These are phyloP conservation scores for Aspergillus eucalypticola DNA, from an alignment of 2,329 filamentous ascomycete genomes.

Conservation along the genomic window DNA sequence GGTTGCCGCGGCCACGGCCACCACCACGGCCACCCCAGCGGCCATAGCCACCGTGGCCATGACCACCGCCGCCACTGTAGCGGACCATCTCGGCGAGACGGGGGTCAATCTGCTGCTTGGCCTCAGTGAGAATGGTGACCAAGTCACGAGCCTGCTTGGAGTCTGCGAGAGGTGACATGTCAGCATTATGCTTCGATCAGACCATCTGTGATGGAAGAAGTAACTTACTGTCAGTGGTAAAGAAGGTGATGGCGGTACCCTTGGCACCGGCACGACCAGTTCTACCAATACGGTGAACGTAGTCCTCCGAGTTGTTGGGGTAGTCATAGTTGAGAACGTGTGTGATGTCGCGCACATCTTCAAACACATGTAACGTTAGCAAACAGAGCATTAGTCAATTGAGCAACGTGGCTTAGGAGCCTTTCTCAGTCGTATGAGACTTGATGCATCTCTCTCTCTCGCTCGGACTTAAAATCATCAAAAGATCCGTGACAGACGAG, in stretches of 20 bases:
- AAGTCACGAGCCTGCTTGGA: slow-evolving; percentile 96
- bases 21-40: slow-evolving; percentile 66
- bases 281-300: slow-evolving; percentile 69
- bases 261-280: slow-evolving; percentile 76
- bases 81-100: slow-evolving; percentile 93
- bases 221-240: slow-evolving; percentile 96
- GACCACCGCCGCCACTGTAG: slow-evolving; percentile 81
- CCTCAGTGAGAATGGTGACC: slow-evolving; percentile 86
- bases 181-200: slow-evolving; percentile 8
- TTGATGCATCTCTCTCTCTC: slow-evolving; percentile 62
- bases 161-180: slow-evolving; percentile 54
- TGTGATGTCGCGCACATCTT: slow-evolving; percentile 99
- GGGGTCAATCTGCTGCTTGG: slow-evolving; percentile 97
- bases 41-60: slow-evolving; percentile 61
- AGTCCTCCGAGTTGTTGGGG: slow-evolving; percentile 83
- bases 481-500: slow-evolving; percentile 46
- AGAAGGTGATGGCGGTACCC: slow-evolving; percentile 96
- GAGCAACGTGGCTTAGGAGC: slow-evolving; percentile 48
- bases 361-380: slow-evolving; percentile 71
- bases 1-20: slow-evolving; percentile 43
- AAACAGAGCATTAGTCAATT: slow-evolving; percentile 55
- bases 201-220: not conserved
- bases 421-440: slow-evolving; percentile 61
- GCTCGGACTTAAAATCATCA: slow-evolving; percentile 44
- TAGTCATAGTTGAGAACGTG: slow-evolving; percentile 99